Conservation (phyloP, 768 basidiomycete genomes). For the Mycena crocata region DNA sequence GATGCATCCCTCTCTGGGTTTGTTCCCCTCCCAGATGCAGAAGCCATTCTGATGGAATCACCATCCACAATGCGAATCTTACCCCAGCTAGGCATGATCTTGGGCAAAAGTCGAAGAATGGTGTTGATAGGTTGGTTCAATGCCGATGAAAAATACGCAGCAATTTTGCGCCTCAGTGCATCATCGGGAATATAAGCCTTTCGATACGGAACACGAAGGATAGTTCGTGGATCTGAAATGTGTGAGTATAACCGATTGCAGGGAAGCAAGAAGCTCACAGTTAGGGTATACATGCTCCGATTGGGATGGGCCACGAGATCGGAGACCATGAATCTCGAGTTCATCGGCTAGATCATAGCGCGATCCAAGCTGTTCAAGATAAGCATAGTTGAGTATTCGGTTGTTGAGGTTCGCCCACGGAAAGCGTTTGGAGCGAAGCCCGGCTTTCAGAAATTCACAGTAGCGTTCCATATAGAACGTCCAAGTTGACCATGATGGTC, state of each 20-base stretch:
- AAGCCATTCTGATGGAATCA: slow-evolving; percentile 34
- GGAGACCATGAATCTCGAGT: slow-evolving; percentile 17
- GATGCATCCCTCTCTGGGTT: no score
- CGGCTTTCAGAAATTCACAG: slow-evolving; percentile 42
- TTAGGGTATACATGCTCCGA: slow-evolving; percentile 1
- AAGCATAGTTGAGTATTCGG: slow-evolving; percentile 38
- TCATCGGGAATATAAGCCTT: slow-evolving; percentile 17
- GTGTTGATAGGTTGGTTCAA: neutral
- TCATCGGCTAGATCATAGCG: slow-evolving; percentile 41
- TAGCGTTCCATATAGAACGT: no score
- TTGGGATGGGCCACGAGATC: neutral
- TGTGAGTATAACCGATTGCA: neutral
- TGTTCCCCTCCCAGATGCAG: no score
- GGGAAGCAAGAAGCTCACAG: slow-evolving; percentile 38
- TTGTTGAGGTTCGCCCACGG: no score
- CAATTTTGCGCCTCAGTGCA: slow-evolving; percentile 22
- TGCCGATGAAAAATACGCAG: slow-evolving; percentile 32
- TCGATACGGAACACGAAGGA: slow-evolving; percentile 32
- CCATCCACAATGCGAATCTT: slow-evolving; percentile 39
- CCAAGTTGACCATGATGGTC: slow-evolving; percentile 49
- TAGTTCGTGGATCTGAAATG: slow-evolving; percentile 27
- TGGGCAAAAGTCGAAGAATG: slow-evolving; percentile 21
- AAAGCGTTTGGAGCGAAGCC: slow-evolving; percentile 34
- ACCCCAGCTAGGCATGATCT: slow-evolving; percentile 35
- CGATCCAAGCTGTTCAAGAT: slow-evolving; percentile 39